These are phyloP conservation scores for Dactylonectria macrodidyma DNA, from an alignment of 2,329 filamentous ascomycete genomes.

Conservation along the genomic window DNA sequence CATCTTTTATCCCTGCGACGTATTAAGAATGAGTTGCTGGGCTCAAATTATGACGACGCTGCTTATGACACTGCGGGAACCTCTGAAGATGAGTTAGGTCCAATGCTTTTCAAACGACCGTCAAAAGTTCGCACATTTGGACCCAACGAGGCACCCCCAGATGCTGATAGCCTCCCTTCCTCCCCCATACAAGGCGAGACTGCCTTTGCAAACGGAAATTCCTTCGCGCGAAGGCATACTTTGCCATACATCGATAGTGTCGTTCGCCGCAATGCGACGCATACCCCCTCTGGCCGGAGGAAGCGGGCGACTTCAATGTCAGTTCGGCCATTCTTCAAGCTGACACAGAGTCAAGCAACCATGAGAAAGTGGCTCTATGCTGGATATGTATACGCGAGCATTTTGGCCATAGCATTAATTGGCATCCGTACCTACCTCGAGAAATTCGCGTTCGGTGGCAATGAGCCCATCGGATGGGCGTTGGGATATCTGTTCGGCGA, in stretches of 20 bases:
- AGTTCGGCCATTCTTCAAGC: conserved; percentile 80
- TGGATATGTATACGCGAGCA: conserved; percentile 79
- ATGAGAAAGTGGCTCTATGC: conserved; percentile 89
- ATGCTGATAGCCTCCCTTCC: conserved; percentile 36
- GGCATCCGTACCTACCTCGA: conserved; percentile 81
- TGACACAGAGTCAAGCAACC: conserved; percentile 84
- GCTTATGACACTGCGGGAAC: conserved; percentile 51
- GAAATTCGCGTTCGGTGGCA: conserved; percentile 74
- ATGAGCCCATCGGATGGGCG: conserved; percentile 94
- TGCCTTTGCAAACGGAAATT: conserved; percentile 37
- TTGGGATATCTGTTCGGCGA: conserved; percentile 91
- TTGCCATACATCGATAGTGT: conserved; percentile 61
- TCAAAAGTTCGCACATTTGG: conserved; percentile 52
- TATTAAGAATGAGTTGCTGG: conserved; percentile 59
- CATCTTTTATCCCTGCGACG: conserved; percentile 62
- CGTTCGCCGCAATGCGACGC: conserved; percentile 58
- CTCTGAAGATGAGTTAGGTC: conserved; percentile 51
- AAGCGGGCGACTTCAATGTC: conserved; percentile 76
- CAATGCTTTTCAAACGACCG: conserved; percentile 38
- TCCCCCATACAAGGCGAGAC: conserved; percentile 38
- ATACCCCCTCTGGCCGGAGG: conserved; percentile 75
- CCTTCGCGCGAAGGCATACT: conserved; percentile 63
- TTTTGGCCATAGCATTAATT: conserved; percentile 76
- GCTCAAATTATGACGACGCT: conserved; percentile 50
- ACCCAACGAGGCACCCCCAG: conserved; percentile 26